Conservation (phyloP, 2,329 filamentous ascomycete species). For the Penicillium sp. region DNA sequence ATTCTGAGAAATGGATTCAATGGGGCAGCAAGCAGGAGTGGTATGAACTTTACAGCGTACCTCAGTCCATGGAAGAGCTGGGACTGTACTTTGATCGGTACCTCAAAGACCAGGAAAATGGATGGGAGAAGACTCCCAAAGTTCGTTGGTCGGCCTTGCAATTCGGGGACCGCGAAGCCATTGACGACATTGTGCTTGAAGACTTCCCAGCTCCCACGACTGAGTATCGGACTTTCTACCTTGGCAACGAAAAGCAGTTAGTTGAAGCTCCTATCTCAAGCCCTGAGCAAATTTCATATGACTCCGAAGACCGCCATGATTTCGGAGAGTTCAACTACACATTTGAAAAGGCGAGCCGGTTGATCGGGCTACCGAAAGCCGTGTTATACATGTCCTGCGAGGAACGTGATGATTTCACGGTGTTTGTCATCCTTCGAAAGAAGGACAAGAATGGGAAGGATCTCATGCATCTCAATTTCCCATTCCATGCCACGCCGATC, state of each 20-base stretch:
- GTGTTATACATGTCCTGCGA: constrained; percentile 49
- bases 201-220: constrained; percentile 39
- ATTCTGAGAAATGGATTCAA: constrained; percentile 47
- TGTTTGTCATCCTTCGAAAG: constrained; percentile 50
- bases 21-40: constrained; percentile 47
- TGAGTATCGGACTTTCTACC: constrained; percentile 35
- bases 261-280: not conserved
- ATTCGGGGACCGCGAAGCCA: constrained; percentile 34
- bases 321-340: constrained; percentile 40
- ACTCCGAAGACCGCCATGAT: constrained; percentile 30
- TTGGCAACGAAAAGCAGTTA: constrained; percentile 16
- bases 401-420: constrained; percentile 46
- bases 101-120: constrained; percentile 46
- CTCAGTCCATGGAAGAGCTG: constrained; percentile 41
- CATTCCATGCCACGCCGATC: constrained; percentile 35
- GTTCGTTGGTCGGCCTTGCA: constrained; percentile 47
- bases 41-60: constrained; percentile 45
- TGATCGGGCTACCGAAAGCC: constrained; percentile 51
- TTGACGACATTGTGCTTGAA: constrained; percentile 35
- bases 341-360: constrained; percentile 40
- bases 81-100: constrained; percentile 49
- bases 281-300: constrained; percentile 28
- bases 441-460: constrained; percentile 45
- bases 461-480: constrained; percentile 48
- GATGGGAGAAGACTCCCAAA: constrained; percentile 49